Evolutionary conservation across 331 rosid species (phyloP).

Genomic region (Rosa hybrid): DNA sequence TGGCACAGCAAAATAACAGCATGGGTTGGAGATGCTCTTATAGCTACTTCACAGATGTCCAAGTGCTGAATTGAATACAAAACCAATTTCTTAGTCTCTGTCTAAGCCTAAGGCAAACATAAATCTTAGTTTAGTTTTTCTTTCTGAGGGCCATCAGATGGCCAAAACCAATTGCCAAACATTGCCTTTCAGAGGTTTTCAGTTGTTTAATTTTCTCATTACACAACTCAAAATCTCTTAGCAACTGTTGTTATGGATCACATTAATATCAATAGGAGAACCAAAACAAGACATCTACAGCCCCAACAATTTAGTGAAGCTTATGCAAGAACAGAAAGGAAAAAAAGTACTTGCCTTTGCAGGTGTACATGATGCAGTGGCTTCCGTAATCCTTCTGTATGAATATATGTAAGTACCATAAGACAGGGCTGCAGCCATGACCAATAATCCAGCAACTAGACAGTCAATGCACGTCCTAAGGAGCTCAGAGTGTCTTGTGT

Average conservation of each 20-base stretch:
- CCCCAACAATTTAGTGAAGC: background rate
- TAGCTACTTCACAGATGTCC: conserved; percentile 6
- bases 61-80: background rate
- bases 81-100: background rate
- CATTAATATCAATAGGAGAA: background rate
- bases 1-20: conserved; percentile 1
- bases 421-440: conserved; percentile 60
- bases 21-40: background rate
- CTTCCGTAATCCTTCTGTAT: conserved; percentile 60
- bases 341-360: conserved; percentile 56
- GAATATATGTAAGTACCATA: conserved; percentile 74
- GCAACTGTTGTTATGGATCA: background rate
- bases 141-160: background rate
- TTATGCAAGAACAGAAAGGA: background rate
- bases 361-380: conserved; percentile 67
- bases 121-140: background rate
- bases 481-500: conserved; percentile 60
- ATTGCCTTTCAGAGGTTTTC: background rate
- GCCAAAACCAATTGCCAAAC: background rate
- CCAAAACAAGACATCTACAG: background rate
- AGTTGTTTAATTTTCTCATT: background rate
- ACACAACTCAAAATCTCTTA: background rate
- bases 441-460: conserved; percentile 72
- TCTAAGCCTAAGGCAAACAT: background rate
- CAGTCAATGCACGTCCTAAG: conserved; percentile 69